phyloP scores from a whole-genome alignment of 495 filamentous ascomycete species.

The Cercophora sp. region DNA sequence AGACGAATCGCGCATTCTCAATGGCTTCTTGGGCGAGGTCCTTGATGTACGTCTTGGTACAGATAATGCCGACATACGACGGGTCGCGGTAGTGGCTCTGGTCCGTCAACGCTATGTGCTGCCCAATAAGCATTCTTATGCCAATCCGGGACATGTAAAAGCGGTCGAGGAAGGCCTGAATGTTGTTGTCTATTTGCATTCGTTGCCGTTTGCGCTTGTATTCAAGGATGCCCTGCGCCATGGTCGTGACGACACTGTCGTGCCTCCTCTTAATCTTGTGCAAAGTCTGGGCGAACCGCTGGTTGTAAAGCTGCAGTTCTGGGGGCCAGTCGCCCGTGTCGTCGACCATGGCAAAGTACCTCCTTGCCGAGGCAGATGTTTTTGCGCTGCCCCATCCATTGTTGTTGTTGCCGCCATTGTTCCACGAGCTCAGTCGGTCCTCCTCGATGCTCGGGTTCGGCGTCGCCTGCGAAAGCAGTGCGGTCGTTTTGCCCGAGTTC shows the following conservation, averaged over 20 bases:
- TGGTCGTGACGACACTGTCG: slow-evolving; percentile 93
- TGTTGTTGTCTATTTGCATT: slow-evolving; percentile 96
- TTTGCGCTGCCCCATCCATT: slow-evolving; percentile 49
- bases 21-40: slow-evolving; percentile 96
- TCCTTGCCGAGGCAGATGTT: slow-evolving; percentile 52
- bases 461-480: slow-evolving; percentile 74
- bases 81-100: slow-evolving; percentile 82
- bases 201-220: slow-evolving; percentile 95
- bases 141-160: slow-evolving; percentile 99
- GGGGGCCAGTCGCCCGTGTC: slow-evolving; percentile 89
- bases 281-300: slow-evolving; percentile 76
- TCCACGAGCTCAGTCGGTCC: slow-evolving; percentile 81
- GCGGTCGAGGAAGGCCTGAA: slow-evolving; percentile 93
- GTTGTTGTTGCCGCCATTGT: slow-evolving; percentile 28
- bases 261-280: slow-evolving; percentile 93
- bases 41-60: slow-evolving; percentile 94
- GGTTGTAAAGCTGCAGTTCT: slow-evolving; percentile 91
- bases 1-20: slow-evolving; percentile 96
- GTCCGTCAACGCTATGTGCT: slow-evolving; percentile 94
- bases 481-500: slow-evolving; percentile 51
- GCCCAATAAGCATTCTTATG: slow-evolving; percentile 97
- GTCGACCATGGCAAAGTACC: slow-evolving; percentile 91
- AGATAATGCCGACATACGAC: slow-evolving; percentile 96
- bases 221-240: slow-evolving; percentile 93
- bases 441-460: slow-evolving; percentile 84